Evolutionary conservation across 2,329 filamentous ascomycete genomes (phyloP), one percentile per base, ranked within the genome.

Genomic region (Pseudogymnoascus destructans): DNA sequence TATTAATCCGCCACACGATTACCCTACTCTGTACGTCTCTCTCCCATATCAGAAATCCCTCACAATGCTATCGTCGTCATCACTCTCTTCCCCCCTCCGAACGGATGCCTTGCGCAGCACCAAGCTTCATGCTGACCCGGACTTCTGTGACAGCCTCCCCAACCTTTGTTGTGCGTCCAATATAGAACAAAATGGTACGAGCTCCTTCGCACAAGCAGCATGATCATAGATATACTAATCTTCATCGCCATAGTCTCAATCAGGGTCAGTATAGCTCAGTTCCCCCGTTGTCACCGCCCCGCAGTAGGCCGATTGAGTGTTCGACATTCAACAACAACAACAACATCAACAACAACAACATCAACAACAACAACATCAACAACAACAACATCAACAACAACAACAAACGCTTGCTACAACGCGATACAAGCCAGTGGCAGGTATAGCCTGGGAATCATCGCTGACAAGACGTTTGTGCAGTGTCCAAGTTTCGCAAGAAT

Each of bases 401-500:
- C 56, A 30, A 27, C 54, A 19, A 56, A 36, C 30, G 23, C 27
- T 27, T 17, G 8, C 25, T 19, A 13, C 25, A 19, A 5, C n/a
- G 25, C 5, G 9, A 30, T 52, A 30, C 19, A 4, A 17, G 3
- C 25, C 19, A 9, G 9, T 17, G 15, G 5, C 9, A 5, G 7
- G 2, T 19, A 19, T 8, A 13, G 15, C 23, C 11, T 30, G 5
- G 9, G 8, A 17, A 52, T 30, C 2, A 19, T 13, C 10, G 46
- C 46, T 52, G 25, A 52, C 46, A 11, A 30, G 3, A 52, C 25
- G 11, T 52, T 19, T 30, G 1, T 30, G 58, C 73, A 90, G 86
- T 79, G 86, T 86, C 66, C 78, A 79, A 71, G 83, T 90, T 68
- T 75, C 79, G 64, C 79, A 81, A 70, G 86, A 91, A 61, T 90